Evolutionary conservation across 73 alveolate species (phyloP).

Genomic region (Paramecium biaurelia): DNA sequence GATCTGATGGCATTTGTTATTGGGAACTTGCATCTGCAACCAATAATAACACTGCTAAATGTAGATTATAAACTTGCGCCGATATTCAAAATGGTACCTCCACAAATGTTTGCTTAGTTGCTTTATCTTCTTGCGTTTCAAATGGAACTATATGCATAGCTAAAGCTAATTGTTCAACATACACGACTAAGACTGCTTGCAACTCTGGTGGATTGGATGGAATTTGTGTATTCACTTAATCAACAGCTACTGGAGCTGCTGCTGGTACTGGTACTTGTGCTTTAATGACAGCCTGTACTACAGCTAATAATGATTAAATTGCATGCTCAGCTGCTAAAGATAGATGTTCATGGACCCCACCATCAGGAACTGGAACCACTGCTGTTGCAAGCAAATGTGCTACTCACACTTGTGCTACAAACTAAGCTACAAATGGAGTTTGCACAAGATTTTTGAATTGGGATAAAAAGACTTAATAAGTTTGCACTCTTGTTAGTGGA

Average conservation of each 20-base stretch:
- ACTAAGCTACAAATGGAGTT: neutral
- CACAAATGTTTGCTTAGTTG: neutral
- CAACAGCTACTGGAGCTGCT: neutral
- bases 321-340: neutral
- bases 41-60: neutral
- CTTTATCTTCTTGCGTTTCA: neutral
- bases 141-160: neutral
- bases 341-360: neutral
- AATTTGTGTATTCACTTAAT: neutral
- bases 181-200: neutral
- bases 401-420: neutral
- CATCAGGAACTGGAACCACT: neutral
- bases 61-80: neutral
- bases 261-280: neutral
- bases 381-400: neutral
- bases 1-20: neutral
- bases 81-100: neutral
- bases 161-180: neutral
- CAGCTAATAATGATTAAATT: neutral
- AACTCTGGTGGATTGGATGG: slow-evolving; percentile 30
- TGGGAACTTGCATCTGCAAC: neutral
- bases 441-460: neutral
- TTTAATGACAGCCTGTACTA: neutral
- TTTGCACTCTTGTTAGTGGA: neutral
- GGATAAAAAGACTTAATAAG: neutral